These are phyloP conservation scores for Neopestalotiopsis sp. DNA, from an alignment of 2,329 filamentous ascomycete species.

Conservation along the genomic window DNA sequence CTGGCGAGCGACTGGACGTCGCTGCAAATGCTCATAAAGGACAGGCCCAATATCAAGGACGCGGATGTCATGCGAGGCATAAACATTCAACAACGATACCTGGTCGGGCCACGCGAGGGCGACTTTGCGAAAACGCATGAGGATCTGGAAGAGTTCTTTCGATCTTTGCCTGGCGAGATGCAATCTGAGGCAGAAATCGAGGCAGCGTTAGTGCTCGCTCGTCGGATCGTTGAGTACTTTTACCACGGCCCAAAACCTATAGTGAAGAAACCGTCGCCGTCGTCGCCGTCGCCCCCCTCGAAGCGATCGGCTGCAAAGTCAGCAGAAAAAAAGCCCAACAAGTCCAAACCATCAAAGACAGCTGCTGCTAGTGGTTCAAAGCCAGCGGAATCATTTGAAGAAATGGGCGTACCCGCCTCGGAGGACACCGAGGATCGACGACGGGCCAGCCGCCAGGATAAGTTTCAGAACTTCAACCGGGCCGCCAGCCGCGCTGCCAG, in stretches of 20 bases:
- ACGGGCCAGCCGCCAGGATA: not conserved
- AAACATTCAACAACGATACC: not conserved
- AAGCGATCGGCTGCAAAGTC: no score
- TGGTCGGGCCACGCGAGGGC: not conserved
- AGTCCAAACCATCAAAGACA: not conserved
- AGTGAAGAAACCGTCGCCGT: no score
- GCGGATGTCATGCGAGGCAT: not conserved
- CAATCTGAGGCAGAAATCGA: not conserved
- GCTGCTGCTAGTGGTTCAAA: not conserved
- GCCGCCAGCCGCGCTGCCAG: not conserved
- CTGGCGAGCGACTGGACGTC: not conserved
- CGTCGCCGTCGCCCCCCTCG: no score
- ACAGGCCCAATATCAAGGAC: not conserved
- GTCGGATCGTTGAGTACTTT: not conserved
- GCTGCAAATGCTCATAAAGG: not conserved
- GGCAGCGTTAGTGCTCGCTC: not conserved
- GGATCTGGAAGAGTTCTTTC: not conserved
- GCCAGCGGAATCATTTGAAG: not conserved
- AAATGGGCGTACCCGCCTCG: not conserved
- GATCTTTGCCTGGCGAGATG: not conserved
- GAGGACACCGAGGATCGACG: not conserved
- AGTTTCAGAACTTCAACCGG: not conserved
- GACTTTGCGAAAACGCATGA: not conserved
- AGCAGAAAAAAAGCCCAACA: no score
- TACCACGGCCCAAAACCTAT: no score